Conservation (phyloP, 2,329 filamentous ascomycete genomes). For the Epichloe baconii region DNA sequence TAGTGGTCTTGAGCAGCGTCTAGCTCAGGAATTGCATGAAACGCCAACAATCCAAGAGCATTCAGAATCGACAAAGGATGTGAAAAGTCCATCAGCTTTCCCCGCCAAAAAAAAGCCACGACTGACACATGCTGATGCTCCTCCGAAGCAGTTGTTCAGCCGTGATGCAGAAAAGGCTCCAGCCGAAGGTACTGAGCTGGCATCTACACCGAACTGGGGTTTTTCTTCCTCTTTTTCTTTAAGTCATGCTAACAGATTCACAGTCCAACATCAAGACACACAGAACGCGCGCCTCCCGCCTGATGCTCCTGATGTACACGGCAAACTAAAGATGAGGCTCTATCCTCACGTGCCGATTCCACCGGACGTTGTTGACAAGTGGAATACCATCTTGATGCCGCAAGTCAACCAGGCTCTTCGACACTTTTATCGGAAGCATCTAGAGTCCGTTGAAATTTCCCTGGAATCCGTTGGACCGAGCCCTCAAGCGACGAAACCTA, state of each 20-base stretch:
- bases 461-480: conserved; percentile 62
- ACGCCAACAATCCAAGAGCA: neutral
- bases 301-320: conserved; percentile 9
- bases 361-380: conserved; percentile 52
- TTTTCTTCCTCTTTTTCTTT: no score
- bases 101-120: conserved; percentile 2
- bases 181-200: neutral
- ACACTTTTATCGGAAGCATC: conserved; percentile 57
- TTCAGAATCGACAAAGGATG: neutral
- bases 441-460: conserved; percentile 67
- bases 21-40: conserved; percentile 33
- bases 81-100: neutral
- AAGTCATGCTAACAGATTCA: neutral
- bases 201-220: neutral
- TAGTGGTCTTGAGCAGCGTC: conserved; percentile 40
- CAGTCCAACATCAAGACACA: neutral
- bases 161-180: neutral
- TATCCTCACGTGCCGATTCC: conserved; percentile 47
- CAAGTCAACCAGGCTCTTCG: conserved; percentile 60
- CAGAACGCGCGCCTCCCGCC: conserved; percentile 2
- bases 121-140: neutral
- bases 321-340: conserved; percentile 34
- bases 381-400: conserved; percentile 59
- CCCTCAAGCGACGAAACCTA: conserved; percentile 52
- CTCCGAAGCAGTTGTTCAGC: neutral